Conservation (phyloP, 176 grass and related monocot species). For the Cenchrus purpureus region DNA sequence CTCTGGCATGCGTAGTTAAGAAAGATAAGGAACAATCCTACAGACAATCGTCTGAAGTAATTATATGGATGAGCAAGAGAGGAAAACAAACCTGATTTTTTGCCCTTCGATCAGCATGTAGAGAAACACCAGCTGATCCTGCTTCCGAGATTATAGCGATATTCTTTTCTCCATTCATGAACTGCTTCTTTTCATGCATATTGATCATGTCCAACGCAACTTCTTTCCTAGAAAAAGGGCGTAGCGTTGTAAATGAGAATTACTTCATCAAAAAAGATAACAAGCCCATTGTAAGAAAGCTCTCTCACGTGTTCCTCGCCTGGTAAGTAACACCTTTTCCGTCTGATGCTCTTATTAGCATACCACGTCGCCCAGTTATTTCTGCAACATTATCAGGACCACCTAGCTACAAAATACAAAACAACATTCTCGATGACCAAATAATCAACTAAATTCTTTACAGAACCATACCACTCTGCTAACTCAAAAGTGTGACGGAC, state of each 20-base stretch:
- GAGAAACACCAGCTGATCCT: slow-evolving; percentile 90
- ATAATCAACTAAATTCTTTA: slow-evolving; percentile 25
- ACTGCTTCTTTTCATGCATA: slow-evolving; percentile 92
- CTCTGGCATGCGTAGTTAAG: slow-evolving; percentile 54
- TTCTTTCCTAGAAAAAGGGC: slow-evolving; percentile 66
- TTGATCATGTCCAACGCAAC: slow-evolving; percentile 96
- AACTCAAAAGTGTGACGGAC: neutral
- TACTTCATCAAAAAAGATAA: slow-evolving; percentile 29
- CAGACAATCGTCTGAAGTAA: neutral
- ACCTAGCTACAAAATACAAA: slow-evolving; percentile 66
- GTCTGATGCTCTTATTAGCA: slow-evolving; percentile 78
- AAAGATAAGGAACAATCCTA: slow-evolving; percentile 19
- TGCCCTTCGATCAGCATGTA: slow-evolving; percentile 85
- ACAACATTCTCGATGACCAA: slow-evolving; percentile 18
- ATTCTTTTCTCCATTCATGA: slow-evolving; percentile 88
- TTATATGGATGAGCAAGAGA: slow-evolving; percentile 12
- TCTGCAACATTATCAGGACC: slow-evolving; percentile 95
- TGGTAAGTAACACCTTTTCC: slow-evolving; percentile 94
- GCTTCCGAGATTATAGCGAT: slow-evolving; percentile 97
- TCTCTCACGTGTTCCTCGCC: slow-evolving; percentile 70
- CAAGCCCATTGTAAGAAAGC: slow-evolving; percentile 29
- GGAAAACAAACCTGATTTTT: slow-evolving; percentile 70
- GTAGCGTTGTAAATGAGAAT: slow-evolving; percentile 10
- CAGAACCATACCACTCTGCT: slow-evolving; percentile 9
- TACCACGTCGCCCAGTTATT: slow-evolving; percentile 90